These are phyloP conservation scores for Oemleria cerasiformis DNA, from an alignment of 306 rosid species.

Conservation along the genomic window DNA sequence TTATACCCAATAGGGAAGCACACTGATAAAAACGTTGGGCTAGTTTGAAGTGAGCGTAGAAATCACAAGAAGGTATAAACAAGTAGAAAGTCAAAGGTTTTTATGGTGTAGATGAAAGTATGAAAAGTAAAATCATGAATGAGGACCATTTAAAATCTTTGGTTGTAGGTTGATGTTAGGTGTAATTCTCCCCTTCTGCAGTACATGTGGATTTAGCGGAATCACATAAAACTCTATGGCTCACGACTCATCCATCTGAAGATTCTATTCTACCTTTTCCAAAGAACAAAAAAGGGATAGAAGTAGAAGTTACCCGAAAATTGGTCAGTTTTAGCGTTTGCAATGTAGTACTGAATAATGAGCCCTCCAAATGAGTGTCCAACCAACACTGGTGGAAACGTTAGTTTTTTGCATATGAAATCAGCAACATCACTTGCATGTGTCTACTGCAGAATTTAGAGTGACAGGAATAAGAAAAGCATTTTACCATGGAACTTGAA, in stretches of 20 bases:
- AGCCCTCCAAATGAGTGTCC: conserved; percentile 97
- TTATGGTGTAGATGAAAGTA: no score
- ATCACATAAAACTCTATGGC: background rate
- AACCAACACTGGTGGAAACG: conserved; percentile 64
- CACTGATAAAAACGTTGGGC: no score
- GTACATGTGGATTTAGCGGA: background rate
- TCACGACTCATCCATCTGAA: background rate
- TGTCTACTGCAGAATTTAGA: conserved; percentile 67
- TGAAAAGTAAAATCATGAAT: no score
- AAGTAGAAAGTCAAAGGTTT: no score
- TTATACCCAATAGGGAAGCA: no score
- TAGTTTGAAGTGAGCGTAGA: no score
- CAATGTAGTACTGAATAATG: conserved; percentile 69
- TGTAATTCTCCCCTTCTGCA: background rate
- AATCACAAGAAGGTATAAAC: no score
- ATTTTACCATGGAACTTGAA: background rate
- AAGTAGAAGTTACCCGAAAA: conserved; percentile 42
- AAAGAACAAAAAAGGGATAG: conserved; percentile 8
- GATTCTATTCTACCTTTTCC: background rate
- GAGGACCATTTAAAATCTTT: no score
- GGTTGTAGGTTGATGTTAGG: background rate
- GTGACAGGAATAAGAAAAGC: conserved; percentile 27
- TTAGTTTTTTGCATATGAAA: conserved; percentile 45
- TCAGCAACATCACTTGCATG: conserved; percentile 82
- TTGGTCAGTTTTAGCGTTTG: conserved; percentile 39